phyloP scores from a whole-genome alignment of 2,329 filamentous ascomycete species.

The Biscogniauxia sp. region DNA sequence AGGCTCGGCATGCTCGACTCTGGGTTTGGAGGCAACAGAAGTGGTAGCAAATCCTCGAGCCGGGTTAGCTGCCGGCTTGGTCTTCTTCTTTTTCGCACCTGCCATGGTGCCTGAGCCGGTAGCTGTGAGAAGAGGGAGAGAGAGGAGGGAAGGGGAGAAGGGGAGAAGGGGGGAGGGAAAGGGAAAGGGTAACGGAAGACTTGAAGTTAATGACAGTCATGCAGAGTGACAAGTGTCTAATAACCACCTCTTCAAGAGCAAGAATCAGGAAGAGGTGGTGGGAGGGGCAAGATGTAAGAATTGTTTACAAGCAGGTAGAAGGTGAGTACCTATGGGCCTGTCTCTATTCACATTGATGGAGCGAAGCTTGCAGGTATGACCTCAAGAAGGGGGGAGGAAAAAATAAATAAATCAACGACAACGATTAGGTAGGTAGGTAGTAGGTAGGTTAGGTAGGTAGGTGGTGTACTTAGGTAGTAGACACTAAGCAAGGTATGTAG shows the following conservation, averaged over 20 bases:
- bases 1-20: slow-evolving; percentile 52
- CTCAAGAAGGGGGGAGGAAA: too few relatives aligned
- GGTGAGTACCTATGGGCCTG: background rate
- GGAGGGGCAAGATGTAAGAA: background rate
- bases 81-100: slow-evolving; percentile 76
- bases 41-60: slow-evolving; percentile 92
- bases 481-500: too few relatives aligned
- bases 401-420: too few relatives aligned
- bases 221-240: background rate
- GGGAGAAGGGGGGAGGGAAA: background rate
- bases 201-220: background rate
- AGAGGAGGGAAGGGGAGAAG: background rate
- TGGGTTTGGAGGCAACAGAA: slow-evolving; percentile 80
- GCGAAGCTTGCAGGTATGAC: too few relatives aligned
- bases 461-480: too few relatives aligned
- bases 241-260: too few relatives aligned
- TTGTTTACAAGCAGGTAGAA: background rate
- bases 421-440: too few relatives aligned
- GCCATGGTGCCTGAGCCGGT: slow-evolving; percentile 54
- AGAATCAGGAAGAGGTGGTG: background rate
- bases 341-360: too few relatives aligned
- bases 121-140: background rate
- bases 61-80: slow-evolving; percentile 83
- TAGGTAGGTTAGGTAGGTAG: too few relatives aligned
- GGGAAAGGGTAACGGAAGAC: background rate